Evolutionary conservation across 2,329 filamentous ascomycete species (phyloP).

Genomic region (Penicillium expansum): DNA sequence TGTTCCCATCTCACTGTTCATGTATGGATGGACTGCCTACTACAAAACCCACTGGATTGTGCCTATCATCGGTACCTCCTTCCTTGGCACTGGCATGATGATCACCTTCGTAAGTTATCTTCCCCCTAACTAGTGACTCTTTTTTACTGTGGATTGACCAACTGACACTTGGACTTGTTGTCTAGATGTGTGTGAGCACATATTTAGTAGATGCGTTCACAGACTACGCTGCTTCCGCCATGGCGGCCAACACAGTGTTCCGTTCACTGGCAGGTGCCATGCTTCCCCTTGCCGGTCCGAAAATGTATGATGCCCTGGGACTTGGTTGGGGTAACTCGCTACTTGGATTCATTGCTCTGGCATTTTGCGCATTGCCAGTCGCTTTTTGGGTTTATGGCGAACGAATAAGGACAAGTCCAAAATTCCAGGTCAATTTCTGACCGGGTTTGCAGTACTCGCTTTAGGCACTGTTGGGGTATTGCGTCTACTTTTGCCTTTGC

Average conservation of each 20-base stretch:
- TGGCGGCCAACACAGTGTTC: constrained; percentile 56
- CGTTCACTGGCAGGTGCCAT: constrained; percentile 57
- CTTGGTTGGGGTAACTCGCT: constrained; percentile 54
- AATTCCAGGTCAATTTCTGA: constrained; percentile 28
- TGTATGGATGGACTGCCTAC: constrained; percentile 60
- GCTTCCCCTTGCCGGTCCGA: constrained; percentile 59
- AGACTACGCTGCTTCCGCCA: constrained; percentile 49
- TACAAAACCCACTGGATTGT: constrained; percentile 57
- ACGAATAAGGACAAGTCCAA: constrained; percentile 32
- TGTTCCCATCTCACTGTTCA: constrained; percentile 55
- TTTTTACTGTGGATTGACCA: neutral
- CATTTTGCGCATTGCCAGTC: constrained; percentile 44
- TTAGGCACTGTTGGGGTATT: neutral
- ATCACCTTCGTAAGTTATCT: constrained; percentile 47
- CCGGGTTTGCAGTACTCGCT: neutral
- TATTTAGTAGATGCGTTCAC: constrained; percentile 60
- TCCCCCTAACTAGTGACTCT: neutral
- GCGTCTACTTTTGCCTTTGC: neutral
- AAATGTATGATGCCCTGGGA: constrained; percentile 48
- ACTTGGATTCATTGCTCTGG: constrained; percentile 56
- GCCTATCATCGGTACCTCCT: constrained; percentile 57
- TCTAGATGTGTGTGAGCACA: constrained; percentile 38
- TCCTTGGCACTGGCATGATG: constrained; percentile 57
- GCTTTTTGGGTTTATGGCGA: constrained; percentile 39
- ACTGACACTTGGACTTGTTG: neutral